Evolutionary conservation across 2,329 filamentous ascomycete species (phyloP), one percentile per base, ranked within the genome.

Genomic region (Exserohilum turcica): DNA sequence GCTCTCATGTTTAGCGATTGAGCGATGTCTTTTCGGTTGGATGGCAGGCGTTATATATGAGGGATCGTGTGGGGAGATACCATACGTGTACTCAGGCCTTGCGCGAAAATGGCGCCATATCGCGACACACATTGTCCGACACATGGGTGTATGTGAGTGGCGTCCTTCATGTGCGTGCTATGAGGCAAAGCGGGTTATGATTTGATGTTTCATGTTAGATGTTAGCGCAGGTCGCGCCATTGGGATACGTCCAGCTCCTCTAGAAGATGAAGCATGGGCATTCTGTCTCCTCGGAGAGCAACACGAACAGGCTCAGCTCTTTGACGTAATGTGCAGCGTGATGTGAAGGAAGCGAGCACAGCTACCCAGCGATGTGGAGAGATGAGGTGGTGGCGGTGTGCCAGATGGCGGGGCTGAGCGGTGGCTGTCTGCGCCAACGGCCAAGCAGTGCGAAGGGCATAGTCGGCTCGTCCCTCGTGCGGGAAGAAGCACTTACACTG

Each of bases 51-150:
- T 53, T 58, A 48, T 52, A 28, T 48, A 43, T 15, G 7, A 16
- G 24, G 32, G n/a, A 32, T 29, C 18, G 29, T 38, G 48, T 38
- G 29, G 19, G 21, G 39, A 32, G 35, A 37, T 42, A 29, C 32
- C 21, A 43, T 31, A 32, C n/a, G 15, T 28, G 37, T 43, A 40
- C 28, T 36, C 42, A 21, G 15, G 15, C 33, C 36, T 59, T 46
- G 53, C 56, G 56, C 50, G 40, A 57, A 32, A 50, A 61, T 61
- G 40, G 59, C 59, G 59, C 59, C 47, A 61, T 61, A 59, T 61
- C 46, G 48, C 59, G 59, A 59, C 56, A 54, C 43, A 37, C 35
- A 15, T 44, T 43, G 21, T 36, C 18, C 32, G 15, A 27, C n/a
- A 40, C 36, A 38, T n/a, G 31, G 19, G 28, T 24, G 40, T 13